A percentile compares a stretch with the other conserved stretches of the same genome.
Evolutionary conservation across 2,329 filamentous ascomycete species (phyloP).

Genomic region (Trichophyton schoenleinii): DNA sequence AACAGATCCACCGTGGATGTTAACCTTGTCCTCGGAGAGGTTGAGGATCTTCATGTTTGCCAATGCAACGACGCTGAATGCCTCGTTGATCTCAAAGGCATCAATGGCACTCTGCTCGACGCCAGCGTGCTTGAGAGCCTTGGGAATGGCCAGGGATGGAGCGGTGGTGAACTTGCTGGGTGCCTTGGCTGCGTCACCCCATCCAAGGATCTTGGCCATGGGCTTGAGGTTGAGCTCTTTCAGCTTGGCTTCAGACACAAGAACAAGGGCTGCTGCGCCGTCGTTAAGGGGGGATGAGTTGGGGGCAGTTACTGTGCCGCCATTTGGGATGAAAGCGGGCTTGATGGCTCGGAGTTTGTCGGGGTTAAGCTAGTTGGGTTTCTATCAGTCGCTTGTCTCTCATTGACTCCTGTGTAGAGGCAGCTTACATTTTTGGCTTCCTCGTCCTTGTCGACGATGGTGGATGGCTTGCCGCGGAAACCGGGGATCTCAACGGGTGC

Average conservation of each 20-base stretch:
- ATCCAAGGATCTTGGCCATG: constrained; percentile 90
- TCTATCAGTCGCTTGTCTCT: constrained; percentile 5
- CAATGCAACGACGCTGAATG: constrained; percentile 90
- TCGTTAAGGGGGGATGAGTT: constrained; percentile 96
- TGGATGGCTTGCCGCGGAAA: constrained; percentile 75
- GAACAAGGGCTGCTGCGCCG: constrained; percentile 79
- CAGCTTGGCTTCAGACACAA: constrained; percentile 87
- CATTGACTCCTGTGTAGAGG: neutral
- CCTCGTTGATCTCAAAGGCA: constrained; percentile 98
- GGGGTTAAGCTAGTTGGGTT: constrained; percentile 47
- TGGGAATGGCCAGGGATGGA: constrained; percentile 86
- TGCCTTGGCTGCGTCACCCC: constrained; percentile 85
- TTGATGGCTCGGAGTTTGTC: constrained; percentile 77
- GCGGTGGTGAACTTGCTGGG: constrained; percentile 94
- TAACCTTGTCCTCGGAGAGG: constrained; percentile 73
- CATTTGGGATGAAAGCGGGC: constrained; percentile 62
- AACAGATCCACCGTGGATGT: constrained; percentile 88
- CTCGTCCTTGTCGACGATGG: constrained; percentile 74
- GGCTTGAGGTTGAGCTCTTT: constrained; percentile 86
- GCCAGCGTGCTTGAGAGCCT: constrained; percentile 90
- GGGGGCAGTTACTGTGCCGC: constrained; percentile 82
- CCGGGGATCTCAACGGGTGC: constrained; percentile 77
- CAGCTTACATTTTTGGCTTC: constrained; percentile 73
- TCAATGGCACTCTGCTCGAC: constrained; percentile 67
- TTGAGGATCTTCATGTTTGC: constrained; percentile 89